Percentiles rank a stretch among this genome's conserved stretches.
Conservation (phyloP, 2,329 filamentous ascomycete species). For the Geosmithia flava region DNA sequence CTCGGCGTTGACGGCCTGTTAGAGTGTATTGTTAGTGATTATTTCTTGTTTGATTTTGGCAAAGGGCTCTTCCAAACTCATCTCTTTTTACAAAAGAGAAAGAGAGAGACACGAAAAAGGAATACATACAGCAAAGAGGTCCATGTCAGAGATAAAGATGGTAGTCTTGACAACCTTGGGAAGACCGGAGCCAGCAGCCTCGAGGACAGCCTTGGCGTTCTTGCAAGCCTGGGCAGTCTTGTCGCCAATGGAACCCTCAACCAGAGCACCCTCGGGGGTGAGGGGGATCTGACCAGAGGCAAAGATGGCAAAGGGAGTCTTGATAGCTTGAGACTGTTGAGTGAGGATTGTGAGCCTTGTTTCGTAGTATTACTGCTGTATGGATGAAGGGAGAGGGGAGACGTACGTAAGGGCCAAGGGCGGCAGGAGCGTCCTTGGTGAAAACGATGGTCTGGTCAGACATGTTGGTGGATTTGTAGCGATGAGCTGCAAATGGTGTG, state of each 20-base stretch:
- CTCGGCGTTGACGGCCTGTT: conserved; percentile 67
- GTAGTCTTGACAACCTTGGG: conserved; percentile 80
- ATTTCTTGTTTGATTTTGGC: background rate
- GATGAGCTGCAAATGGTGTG: conserved; percentile 14
- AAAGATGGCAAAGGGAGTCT: conserved; percentile 53
- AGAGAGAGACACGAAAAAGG: background rate
- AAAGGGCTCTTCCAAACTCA: background rate
- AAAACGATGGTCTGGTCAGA: conserved; percentile 37
- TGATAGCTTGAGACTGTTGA: conserved; percentile 50
- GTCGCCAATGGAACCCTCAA: conserved; percentile 49
- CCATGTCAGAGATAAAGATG: conserved; percentile 89
- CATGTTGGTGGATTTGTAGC: conserved; percentile 27
- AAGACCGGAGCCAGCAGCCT: conserved; percentile 67
- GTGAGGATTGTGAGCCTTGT: too few species aligned
- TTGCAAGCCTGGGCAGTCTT: conserved; percentile 52
- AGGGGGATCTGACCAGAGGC: conserved; percentile 64
- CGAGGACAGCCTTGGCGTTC: conserved; percentile 75
- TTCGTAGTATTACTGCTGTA: too few species aligned
- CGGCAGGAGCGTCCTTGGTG: conserved; percentile 46
- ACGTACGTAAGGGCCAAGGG: conserved; percentile 52
- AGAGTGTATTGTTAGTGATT: background rate
- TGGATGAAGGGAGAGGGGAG: background rate
- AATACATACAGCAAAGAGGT: conserved; percentile 54
- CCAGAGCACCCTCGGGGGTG: conserved; percentile 40
- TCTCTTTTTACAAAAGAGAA: conserved; percentile 2